A percentile compares a stretch with the other conserved stretches of the same genome.
These are phyloP conservation scores for Cenchrus purpureus DNA, from an alignment of 176 grass and related monocot species.

Conservation along the genomic window DNA sequence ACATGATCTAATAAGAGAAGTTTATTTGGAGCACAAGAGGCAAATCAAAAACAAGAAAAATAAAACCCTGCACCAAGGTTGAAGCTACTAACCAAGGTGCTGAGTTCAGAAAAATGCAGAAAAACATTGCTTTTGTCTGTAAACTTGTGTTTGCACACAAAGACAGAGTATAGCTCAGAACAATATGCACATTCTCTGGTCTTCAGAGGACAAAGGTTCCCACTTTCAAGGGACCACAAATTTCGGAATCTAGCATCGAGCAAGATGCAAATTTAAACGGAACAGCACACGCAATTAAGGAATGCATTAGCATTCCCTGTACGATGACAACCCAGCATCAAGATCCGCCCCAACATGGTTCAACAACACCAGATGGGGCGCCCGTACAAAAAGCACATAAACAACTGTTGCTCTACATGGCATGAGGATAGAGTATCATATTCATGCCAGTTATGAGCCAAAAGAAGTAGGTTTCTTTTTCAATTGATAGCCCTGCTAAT, in stretches of 20 bases:
- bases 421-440: background rate
- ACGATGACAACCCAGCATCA: background rate
- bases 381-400: background rate
- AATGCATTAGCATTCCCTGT: background rate
- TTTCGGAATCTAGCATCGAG: background rate
- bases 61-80: background rate
- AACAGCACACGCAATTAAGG: background rate
- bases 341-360: background rate
- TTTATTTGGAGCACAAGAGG: background rate
- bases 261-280: background rate
- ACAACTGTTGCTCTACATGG: background rate
- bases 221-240: slow-evolving; percentile 14
- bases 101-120: background rate
- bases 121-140: background rate
- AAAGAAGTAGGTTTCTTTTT: background rate
- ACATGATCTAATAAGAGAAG: background rate
- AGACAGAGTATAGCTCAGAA: background rate
- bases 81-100: background rate
- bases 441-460: background rate
- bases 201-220: background rate
- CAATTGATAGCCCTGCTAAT: background rate
- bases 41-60: background rate
- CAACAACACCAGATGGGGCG: background rate
- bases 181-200: background rate
- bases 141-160: background rate